Base-by-base conservation (phyloP, 1,139 yeast species). In the Martiniozyma asiatica region DNA sequence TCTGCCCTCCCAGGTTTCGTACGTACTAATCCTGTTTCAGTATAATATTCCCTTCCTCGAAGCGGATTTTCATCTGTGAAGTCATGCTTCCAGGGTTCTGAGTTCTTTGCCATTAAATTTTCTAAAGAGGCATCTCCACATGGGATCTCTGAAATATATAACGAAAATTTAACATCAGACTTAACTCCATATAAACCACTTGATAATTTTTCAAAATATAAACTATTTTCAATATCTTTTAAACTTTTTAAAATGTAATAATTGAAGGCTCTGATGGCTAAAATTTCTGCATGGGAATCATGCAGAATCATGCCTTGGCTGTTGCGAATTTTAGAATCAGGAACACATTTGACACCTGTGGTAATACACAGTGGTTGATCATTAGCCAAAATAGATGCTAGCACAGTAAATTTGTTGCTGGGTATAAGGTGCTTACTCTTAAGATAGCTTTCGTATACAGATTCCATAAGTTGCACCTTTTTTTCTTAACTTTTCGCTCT, bases 1-100 rank as follows among this genome's bases (percentile, higher is more conserved):
- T 87, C 96, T 12, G 63, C 51, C 32, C 96, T 55, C 2, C 97
- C 98, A 0, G 97, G 98, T 47, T 87, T 87, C 0, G 96, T 87
- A 38, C 98, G 59, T 0, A 85, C 85, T 4, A 60, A 52, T 0
- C 94, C 94, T 1, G 63, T 51, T 19, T 54, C 47, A 15, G 57
- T 58, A 42, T 71, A 79, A 45, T 72, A 63, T 25, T 66, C 70
- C 26, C 95, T 53, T 0, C 97, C 96, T 39, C 95, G 52, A 1
- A 61, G 24, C 27, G 32, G 25, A 35, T 32, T n/a, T 43, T 26
- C 25, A 43, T 7, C n/a, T 3, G 40, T 29, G 5, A n/a, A 6
- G 5, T 14, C n/a, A 9, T 9, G 8, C 11, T 32, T 40, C 55
- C 61, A 51, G 1, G 51, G 40, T 12, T 49, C 48, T 3, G 42